Evolutionary conservation across 306 rosid species (phyloP).

Genomic region (Cucumis melo): DNA sequence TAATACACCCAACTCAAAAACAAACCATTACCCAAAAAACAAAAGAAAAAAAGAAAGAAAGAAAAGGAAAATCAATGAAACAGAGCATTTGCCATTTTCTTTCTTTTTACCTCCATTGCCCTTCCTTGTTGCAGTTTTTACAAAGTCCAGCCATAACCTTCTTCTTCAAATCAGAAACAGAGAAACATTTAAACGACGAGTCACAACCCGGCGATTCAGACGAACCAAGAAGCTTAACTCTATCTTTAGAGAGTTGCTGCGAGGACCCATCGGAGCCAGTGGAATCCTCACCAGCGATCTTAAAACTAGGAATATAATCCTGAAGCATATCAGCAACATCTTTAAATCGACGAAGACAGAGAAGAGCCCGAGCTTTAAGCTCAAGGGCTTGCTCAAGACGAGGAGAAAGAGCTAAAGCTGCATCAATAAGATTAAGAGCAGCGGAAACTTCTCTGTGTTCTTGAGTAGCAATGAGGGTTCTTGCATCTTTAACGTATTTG

Average conservation of each 20-base stretch:
- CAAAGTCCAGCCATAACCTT: conserved; percentile 77
- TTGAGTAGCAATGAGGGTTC: conserved; percentile 51
- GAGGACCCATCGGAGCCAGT: conserved; percentile 41
- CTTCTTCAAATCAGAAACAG: conserved; percentile 85
- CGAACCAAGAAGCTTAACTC: conserved; percentile 56
- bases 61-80: conserved; percentile 23
- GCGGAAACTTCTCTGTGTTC: conserved; percentile 52
- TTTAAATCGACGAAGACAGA: conserved; percentile 62
- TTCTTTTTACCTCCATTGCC: conserved; percentile 79
- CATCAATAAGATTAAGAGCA: conserved; percentile 63
- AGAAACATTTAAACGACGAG: conserved; percentile 83
- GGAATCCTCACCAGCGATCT: conserved; percentile 49
- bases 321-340: conserved; percentile 93
- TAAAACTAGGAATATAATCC: conserved; percentile 85
- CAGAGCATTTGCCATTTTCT: conserved; percentile 10
- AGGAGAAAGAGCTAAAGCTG: conserved; percentile 70
- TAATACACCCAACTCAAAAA: neutral
- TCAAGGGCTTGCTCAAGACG: conserved; percentile 67
- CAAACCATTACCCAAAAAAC: neutral
- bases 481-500: conserved; percentile 59
- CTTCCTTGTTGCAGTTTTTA: conserved; percentile 68
- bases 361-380: conserved; percentile 67
- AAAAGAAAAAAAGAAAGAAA: neutral
- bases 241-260: conserved; percentile 50
- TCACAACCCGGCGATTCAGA: conserved; percentile 28